Evolutionary conservation across 768 basidiomycete species (phyloP), one percentile per base, ranked within the genome.

Genomic region (Cyclocybe aegerita): DNA sequence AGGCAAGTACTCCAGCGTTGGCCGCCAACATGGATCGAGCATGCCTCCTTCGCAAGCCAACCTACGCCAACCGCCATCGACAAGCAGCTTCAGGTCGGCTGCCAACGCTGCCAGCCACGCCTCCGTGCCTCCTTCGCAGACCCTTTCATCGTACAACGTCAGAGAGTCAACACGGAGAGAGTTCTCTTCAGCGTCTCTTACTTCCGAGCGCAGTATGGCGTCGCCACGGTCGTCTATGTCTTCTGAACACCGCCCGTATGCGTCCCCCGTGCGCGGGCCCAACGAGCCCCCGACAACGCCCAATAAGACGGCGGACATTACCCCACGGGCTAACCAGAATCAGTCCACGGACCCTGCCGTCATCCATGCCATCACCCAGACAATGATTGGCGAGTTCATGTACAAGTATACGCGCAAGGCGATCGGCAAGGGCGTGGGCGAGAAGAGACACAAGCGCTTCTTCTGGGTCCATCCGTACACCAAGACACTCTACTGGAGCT

Each of bases 391-490:
- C 43, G 96, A 98, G 75, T 98, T 94, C 71, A 69, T 99, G 73
- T 92, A 90, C 80, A 98, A 98, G 76, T 98, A 99, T 70, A 98
- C 96, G 7, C 80, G 96, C 45, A 81, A 83, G 50, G 72, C 90
- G 12, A 83, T 98, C 61, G 93, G 94, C 16, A 95, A 90, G 69
- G 94, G 93, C 9, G 81, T 93, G 65, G 91, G 91, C 15, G 88
- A 93, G 66, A 86, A 83, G 65, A 76, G 95, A 45, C 97, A 99
- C 70, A 86, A 84, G 67, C 79, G 97, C 34, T 99, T 94, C 83
- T 97, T 98, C 80, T 99, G 97, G 97, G 86, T 99, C n/a, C 96
- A 98, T 69, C 97, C 97, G 14, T 99, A 98, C 66, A 98, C 95
- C 36, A 93, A 92, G 75, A 98, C 94, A 4, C 62, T 99, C 51